These are phyloP conservation scores for Gynochthodes officinalis DNA, from an alignment of 257 asterid species.

Conservation along the genomic window DNA sequence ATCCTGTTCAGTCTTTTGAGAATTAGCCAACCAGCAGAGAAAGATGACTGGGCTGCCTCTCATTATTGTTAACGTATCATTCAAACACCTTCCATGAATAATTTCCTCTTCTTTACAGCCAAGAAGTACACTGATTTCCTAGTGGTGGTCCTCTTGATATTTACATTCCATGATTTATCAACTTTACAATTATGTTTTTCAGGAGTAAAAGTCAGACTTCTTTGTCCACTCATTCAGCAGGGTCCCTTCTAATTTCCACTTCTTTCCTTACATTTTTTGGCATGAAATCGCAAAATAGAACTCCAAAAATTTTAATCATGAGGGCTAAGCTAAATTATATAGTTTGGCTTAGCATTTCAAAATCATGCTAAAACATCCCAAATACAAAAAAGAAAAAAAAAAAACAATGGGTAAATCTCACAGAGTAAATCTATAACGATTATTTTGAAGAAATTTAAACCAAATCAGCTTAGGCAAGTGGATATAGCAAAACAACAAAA, in stretches of 20 bases:
- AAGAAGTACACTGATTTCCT: neutral
- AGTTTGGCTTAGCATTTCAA: too few relatives aligned
- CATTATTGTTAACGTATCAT: neutral
- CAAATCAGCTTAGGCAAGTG: neutral
- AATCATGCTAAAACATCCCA: neutral
- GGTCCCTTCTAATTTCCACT: neutral
- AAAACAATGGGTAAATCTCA: too few relatives aligned
- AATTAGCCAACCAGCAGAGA: constrained; percentile 8
- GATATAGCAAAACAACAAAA: neutral
- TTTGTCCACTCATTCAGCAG: neutral
- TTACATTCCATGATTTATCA: neutral
- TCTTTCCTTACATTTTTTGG: neutral
- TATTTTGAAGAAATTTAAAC: neutral
- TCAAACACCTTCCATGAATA: neutral
- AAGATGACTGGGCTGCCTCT: neutral
- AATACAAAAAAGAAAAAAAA: neutral
- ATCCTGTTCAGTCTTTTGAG: constrained; percentile 10
- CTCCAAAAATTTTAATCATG: neutral
- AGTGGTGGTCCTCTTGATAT: constrained; percentile 5
- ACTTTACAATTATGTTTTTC: neutral
- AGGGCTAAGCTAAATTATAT: too few relatives aligned
- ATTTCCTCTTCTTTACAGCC: neutral
- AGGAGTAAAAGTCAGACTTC: neutral
- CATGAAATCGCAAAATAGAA: neutral
- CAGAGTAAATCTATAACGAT: neutral